Percentiles rank a stretch among this genome's conserved stretches.
These are phyloP conservation scores for Cryptosporidium baileyi DNA, from an alignment of 169 alveolate species.

Conservation along the genomic window DNA sequence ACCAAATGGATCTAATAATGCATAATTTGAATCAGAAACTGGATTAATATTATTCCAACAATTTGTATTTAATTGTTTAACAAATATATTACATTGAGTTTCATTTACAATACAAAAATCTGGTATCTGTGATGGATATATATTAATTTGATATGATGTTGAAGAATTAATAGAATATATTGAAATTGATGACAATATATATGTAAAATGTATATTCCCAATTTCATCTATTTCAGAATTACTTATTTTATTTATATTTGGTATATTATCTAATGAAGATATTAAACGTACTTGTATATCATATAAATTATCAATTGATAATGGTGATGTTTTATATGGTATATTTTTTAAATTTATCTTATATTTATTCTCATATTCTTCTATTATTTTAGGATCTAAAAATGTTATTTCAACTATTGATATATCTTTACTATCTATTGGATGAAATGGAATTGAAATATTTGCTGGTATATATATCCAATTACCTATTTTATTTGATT, in stretches of 20 bases:
- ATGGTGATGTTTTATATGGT: conserved; percentile 46
- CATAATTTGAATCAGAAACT: conserved; percentile 23
- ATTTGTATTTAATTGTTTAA: conserved; percentile 13
- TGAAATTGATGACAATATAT: conserved; percentile 32
- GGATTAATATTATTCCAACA: conserved; percentile 29
- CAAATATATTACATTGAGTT: conserved; percentile 14
- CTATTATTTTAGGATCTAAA: conserved; percentile 30
- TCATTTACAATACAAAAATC: conserved; percentile 40
- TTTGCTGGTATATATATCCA: conserved; percentile 47
- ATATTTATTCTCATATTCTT: neutral
- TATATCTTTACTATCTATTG: neutral
- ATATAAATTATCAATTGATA: conserved; percentile 18
- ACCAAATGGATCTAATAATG: conserved; percentile 44
- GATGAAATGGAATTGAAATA: conserved; percentile 42
- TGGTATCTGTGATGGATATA: conserved; percentile 50
- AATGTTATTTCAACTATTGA: conserved; percentile 28
- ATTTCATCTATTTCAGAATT: neutral
- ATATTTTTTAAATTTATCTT: neutral
- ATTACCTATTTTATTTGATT: neutral
- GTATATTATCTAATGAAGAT: neutral
- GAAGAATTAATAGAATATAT: conserved; percentile 35
- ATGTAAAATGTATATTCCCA: conserved; percentile 19
- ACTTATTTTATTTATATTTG: neutral
- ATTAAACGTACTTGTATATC: conserved; percentile 34
- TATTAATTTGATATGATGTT: conserved; percentile 31